phyloP scores from a whole-genome alignment of 192 early-diverging fungal species.

The Backusella morwellensis region DNA sequence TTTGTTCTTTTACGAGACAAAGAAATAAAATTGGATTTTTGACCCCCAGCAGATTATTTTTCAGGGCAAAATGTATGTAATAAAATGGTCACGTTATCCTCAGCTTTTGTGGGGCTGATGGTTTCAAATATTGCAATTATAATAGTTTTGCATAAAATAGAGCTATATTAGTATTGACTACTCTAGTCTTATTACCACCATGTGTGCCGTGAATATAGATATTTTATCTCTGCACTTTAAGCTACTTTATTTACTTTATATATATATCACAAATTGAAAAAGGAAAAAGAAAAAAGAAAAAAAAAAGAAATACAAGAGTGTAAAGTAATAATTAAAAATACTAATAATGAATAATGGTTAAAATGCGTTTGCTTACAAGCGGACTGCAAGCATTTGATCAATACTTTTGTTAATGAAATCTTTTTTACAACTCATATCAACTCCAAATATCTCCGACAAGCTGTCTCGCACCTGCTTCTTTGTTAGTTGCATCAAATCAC shows the following conservation, averaged over 20 bases:
- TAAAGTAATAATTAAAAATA: neutral
- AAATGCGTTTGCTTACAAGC: constrained; percentile 1
- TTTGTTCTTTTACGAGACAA: neutral
- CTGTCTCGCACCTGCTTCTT: constrained; percentile 82
- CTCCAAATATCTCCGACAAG: constrained; percentile 60
- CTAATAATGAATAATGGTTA: neutral
- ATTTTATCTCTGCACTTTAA: no score
- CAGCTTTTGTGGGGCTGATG: neutral
- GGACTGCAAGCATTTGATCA: constrained; percentile 46
- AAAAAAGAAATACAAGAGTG: neutral
- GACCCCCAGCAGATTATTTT: neutral
- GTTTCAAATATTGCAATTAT: no score
- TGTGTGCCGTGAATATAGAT: no score
- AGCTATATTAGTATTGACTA: no score
- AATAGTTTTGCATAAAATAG: no score
- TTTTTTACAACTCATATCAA: constrained; percentile 61
- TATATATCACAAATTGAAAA: neutral
- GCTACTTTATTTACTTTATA: neutral
- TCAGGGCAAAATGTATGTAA: neutral
- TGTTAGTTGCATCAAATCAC: constrained; percentile 72
- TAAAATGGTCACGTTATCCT: neutral
- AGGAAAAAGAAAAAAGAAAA: neutral
- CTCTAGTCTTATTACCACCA: no score
- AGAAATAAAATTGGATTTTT: neutral
- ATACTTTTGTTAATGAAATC: constrained; percentile 74